Percentiles rank a stretch among this genome's conserved stretches.
Evolutionary conservation across 2,329 filamentous ascomycete genomes (phyloP).

Genomic region (Colletotrichum costaricense): DNA sequence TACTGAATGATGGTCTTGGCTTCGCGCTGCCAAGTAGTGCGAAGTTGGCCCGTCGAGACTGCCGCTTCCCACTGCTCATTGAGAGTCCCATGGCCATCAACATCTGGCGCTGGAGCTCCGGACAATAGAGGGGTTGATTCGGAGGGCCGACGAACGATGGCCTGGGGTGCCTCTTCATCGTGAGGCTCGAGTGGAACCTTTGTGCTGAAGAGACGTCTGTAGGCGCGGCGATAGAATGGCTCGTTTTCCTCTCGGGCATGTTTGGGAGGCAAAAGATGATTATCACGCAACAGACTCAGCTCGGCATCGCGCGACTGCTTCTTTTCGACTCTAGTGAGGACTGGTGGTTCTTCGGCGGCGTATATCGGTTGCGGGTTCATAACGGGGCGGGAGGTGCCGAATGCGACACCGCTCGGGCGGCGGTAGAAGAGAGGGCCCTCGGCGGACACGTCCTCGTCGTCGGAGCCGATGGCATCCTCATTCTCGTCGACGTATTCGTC

Average conservation of each 20-base stretch:
- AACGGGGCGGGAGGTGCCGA: constrained; percentile 76
- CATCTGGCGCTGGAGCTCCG: constrained; percentile 16
- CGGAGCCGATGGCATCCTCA: constrained; percentile 44
- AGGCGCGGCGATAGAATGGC: constrained; percentile 54
- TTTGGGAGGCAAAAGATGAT: constrained; percentile 73
- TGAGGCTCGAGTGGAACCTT: constrained; percentile 54
- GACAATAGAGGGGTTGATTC: constrained; percentile 56
- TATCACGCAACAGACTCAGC: constrained; percentile 71
- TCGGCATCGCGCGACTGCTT: constrained; percentile 69
- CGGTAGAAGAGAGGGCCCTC: constrained; percentile 71
- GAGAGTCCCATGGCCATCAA: constrained; percentile 62
- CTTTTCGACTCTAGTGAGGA: constrained; percentile 65
- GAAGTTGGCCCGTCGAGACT: constrained; percentile 81
- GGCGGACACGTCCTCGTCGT: constrained; percentile 48
- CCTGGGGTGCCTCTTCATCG: constrained; percentile 51
- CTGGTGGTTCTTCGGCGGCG: constrained; percentile 51
- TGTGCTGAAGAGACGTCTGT: constrained; percentile 65
- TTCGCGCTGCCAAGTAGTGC: constrained; percentile 92
- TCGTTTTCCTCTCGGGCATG: constrained; percentile 50
- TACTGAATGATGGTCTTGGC: constrained; percentile 82
- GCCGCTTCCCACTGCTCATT: constrained; percentile 88
- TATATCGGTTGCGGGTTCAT: constrained; percentile 65
- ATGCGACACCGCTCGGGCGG: constrained; percentile 81
- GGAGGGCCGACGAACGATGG: constrained; percentile 47
- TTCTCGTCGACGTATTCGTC: constrained; percentile 47